These are phyloP conservation scores for Saccharomyces eubayanus DNA, from an alignment of 805 yeast genomes.

Conservation along the genomic window DNA sequence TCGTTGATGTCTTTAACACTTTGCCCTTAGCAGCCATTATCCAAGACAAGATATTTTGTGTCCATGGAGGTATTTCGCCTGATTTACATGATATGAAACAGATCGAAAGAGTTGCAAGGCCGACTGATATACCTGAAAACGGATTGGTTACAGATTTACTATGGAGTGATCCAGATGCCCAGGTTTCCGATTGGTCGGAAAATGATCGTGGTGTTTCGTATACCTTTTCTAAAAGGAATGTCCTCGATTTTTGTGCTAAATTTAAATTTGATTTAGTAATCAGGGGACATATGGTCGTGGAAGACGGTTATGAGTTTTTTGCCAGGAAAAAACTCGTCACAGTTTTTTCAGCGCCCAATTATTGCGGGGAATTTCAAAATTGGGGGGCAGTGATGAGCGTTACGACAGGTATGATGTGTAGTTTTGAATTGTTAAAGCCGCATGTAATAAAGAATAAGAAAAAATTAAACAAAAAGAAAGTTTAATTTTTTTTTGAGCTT, in stretches of 20 bases:
- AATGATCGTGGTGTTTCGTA: constrained; percentile 80
- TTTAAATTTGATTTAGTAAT: constrained; percentile 70
- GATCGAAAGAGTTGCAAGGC: constrained; percentile 60
- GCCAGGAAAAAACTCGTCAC: constrained; percentile 68
- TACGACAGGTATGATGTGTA: constrained; percentile 57
- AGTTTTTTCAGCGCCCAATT: constrained; percentile 74
- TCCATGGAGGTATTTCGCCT: constrained; percentile 80
- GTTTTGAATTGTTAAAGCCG: constrained; percentile 64
- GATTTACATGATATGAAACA: constrained; percentile 52
- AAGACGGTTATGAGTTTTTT: constrained; percentile 80
- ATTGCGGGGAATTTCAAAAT: constrained; percentile 73
- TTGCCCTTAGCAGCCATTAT: constrained; percentile 92
- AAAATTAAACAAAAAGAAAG: background rate
- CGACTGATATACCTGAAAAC: constrained; percentile 76
- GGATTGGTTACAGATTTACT: constrained; percentile 69
- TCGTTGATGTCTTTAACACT: constrained; percentile 91
- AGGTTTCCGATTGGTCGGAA: constrained; percentile 53
- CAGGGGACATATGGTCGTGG: constrained; percentile 85
- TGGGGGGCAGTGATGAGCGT: constrained; percentile 78
- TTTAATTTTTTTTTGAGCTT: background rate
- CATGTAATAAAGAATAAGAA: constrained; percentile 16
- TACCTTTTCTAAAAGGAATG: constrained; percentile 63
- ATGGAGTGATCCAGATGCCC: constrained; percentile 74
- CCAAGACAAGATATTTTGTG: constrained; percentile 86
- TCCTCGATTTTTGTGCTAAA: constrained; percentile 52